Evolutionary conservation across 805 yeast species (phyloP), one percentile per base, ranked within the genome.

Genomic region (Saturnispora halmiae): DNA sequence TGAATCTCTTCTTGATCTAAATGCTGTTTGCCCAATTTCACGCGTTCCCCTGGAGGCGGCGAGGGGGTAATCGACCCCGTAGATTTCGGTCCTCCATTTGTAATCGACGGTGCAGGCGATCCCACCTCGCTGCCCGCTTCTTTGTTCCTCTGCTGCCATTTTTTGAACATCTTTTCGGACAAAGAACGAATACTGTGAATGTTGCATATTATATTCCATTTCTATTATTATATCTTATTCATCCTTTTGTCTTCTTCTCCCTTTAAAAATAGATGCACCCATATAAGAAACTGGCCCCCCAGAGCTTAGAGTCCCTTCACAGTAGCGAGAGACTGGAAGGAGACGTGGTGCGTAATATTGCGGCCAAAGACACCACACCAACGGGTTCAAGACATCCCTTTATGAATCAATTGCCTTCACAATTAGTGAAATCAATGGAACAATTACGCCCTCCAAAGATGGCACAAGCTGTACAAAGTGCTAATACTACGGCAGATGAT

Each of bases 401-500:
- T 28, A 24, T 46, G n/a, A 36, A 29, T 7, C 47, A 44, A 3
- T 36, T 47, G 31, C 50, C 50, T 4, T 9, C 40, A 4, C 34
- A 33, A 16, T 15, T 46, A 6, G 35, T 46, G 2, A 42, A 32
- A 31, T 42, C 48, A 11, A 21, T 40, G 9, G 48, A 46, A 20
- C 31, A 35, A 14, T 28, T 35, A 6, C 19, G 19, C 5, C 33
- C 33, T 13, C 33, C 33, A 30, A 14, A 15, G 15, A 19, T 19
- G 13, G 15, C n/a, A 10, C 15, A 10, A 13, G 22, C 14, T 6
- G 16, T 8, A 18, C 36, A 24, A n/a, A n/a, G 27, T 21, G 38
- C 18, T 11, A 15, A 31, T 13, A 21, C 35, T n/a, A 15, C 22
- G 8, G 16, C 21, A 24, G 36, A 27, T 19, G 42, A 24, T 6